These are phyloP conservation scores for Durotheca rogersii DNA, from an alignment of 495 filamentous ascomycete genomes.

Conservation along the genomic window DNA sequence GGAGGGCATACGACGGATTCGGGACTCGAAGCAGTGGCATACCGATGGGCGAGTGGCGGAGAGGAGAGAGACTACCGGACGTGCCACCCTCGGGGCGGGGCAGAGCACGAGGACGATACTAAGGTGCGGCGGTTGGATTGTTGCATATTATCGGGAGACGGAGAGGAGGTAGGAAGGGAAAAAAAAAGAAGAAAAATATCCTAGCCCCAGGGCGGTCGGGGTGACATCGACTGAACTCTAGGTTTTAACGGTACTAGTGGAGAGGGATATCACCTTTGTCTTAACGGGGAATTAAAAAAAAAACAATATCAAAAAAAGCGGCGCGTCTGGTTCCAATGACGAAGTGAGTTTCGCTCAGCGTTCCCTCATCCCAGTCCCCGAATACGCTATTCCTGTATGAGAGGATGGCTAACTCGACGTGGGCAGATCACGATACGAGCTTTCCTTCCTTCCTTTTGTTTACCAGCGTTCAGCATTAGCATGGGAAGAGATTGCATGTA, in stretches of 20 bases:
- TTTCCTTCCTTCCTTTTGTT: no score
- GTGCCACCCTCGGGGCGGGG: constrained; percentile 24
- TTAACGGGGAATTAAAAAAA: no score
- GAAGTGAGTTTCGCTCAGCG: background rate
- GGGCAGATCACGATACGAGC: background rate
- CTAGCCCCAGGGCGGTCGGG: background rate
- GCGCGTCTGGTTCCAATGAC: background rate
- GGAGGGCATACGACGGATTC: constrained; percentile 25
- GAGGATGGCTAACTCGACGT: constrained; percentile 6
- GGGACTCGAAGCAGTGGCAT: constrained; percentile 37
- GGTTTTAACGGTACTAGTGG: background rate
- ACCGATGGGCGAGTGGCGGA: constrained; percentile 59
- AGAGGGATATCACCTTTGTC: background rate
- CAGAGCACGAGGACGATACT: constrained; percentile 41
- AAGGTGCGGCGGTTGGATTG: background rate
- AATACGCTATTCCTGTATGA: constrained; percentile 1
- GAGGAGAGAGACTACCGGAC: constrained; percentile 57
- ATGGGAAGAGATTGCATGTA: background rate
- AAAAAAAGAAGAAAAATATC: no score
- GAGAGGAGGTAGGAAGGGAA: no score
- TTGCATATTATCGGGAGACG: background rate
- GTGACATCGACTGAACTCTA: background rate
- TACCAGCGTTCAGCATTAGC: background rate
- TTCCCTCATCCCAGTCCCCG: background rate
- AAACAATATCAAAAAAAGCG: no score